Evolutionary conservation across 192 early-diverging fungal species (phyloP).

Genomic region (Gamsiella multidivaricata): DNA sequence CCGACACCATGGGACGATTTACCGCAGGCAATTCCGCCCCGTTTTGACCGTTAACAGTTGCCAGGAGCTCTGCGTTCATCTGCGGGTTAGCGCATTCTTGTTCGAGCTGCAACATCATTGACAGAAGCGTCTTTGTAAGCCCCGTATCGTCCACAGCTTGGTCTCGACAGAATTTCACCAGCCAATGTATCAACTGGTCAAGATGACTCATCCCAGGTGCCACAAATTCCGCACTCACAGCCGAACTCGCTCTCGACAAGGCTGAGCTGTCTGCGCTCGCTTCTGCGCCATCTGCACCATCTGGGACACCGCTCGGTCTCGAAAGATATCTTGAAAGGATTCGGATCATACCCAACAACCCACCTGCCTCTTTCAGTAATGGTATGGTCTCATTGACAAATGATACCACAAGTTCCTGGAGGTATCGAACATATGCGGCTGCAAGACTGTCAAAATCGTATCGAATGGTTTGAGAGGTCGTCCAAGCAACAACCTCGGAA

Average conservation of each 20-base stretch:
- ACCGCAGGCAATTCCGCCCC: neutral
- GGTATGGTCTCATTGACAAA: conserved; percentile 56
- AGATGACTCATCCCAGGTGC: conserved; percentile 8
- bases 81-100: conserved; percentile 30
- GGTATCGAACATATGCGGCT: conserved; percentile 32
- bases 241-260: conserved; percentile 5
- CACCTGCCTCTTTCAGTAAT: conserved; percentile 59
- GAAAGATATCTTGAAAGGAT: conserved; percentile 50
- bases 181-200: conserved; percentile 54
- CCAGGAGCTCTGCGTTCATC: conserved; percentile 13
- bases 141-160: conserved; percentile 55
- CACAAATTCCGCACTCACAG: neutral
- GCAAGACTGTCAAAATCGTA: conserved; percentile 39
- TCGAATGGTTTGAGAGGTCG: conserved; percentile 32
- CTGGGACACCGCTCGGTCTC: neutral
- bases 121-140: conserved; percentile 54
- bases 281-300: neutral
- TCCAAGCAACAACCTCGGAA: conserved; percentile 45
- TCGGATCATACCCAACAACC: conserved; percentile 51
- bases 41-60: neutral
- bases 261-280: neutral
- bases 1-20: neutral
- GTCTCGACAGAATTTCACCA: conserved; percentile 54
- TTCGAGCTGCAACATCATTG: conserved; percentile 52
- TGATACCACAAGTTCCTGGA: conserved; percentile 41